Evolutionary conservation across 257 asterid genomes (phyloP), one percentile per base, ranked within the genome.

Genomic region (Solanum sejunctum): DNA sequence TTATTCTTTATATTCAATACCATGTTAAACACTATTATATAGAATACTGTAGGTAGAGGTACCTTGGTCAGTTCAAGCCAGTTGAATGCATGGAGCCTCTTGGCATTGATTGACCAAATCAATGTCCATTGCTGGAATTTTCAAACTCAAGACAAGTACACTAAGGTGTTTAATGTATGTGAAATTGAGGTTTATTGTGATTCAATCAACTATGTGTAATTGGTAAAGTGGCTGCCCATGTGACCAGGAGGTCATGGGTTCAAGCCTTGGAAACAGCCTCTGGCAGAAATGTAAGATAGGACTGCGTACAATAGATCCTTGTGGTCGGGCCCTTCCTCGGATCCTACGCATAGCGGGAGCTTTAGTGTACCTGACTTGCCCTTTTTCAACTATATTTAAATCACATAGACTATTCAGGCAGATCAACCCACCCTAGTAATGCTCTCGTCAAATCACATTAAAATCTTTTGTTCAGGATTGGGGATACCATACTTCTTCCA

Each of bases 51-150:
- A 28, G 6, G 21, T 67, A 67, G 47, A 67, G 75, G 12, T 32
- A 67, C 47, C 47, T 32, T 26, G 36, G 41, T 63, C 41, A 92
- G 90, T 93, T 94, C 86, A 94, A 94, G 89, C 97, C 95, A 9
- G 89, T 94, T 20, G 95, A 93, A 41, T 94, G 90, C 88, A 63
- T 78, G 10, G 97, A 94, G 92, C 97, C 97, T 82, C 90, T 88
- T 23, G 94, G 94, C 88, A 89, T 90, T 83, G 99, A 94, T 89
- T 93, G 84, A 82, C 97, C 98, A 51, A 87, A 94, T 86, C 97
- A 87, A 26, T 95, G 97, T 81, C 97, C 99, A 7, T 57, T 92
- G 88, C 97, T 94, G 10, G 98, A 94, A 89, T 97, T 98, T 83
- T 94, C 97, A 26, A 92, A 67, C 95, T 94, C 28, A 93, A 92